A percentile compares a stretch with the other conserved stretches of the same genome.
These are phyloP conservation scores for Botrytis elliptica DNA, from an alignment of 2,329 filamentous ascomycete genomes.

Conservation along the genomic window DNA sequence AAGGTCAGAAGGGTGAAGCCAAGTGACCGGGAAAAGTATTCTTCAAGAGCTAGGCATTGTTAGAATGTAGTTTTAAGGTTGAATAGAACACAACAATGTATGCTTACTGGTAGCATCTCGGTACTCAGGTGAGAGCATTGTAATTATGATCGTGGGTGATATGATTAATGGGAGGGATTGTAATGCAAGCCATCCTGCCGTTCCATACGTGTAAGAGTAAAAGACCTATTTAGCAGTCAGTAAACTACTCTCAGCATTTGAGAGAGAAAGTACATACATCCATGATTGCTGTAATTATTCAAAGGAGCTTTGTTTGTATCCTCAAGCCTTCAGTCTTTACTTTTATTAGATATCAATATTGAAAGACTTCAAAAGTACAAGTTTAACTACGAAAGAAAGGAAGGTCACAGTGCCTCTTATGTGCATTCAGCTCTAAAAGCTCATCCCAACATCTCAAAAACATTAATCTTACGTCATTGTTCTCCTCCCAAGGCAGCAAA, in stretches of 20 bases:
- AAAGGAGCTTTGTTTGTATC: neutral
- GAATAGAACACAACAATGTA: neutral
- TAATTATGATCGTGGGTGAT: slow-evolving; percentile 60
- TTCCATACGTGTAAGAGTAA: slow-evolving; percentile 51
- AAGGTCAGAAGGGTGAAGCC: slow-evolving; percentile 59
- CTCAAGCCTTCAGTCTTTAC: neutral
- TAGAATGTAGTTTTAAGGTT: slow-evolving; percentile 19
- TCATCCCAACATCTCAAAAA: neutral
- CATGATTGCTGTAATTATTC: neutral
- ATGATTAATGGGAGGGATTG: slow-evolving; percentile 53
- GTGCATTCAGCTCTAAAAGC: neutral
- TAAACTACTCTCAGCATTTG: neutral
- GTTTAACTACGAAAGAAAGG: neutral
- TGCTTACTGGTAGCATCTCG: slow-evolving; percentile 52
- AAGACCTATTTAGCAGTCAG: slow-evolving; percentile 43
- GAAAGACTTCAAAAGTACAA: neutral
- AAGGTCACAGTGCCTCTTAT: neutral
- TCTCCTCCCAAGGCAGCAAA: neutral
- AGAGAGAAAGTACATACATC: slow-evolving; percentile 7
- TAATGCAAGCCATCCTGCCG: slow-evolving; percentile 49
- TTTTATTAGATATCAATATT: slow-evolving; percentile 2
- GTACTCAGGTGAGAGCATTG: slow-evolving; percentile 57
- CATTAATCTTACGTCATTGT: neutral
- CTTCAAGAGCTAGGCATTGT: slow-evolving; percentile 51
- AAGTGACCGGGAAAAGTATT: slow-evolving; percentile 61